Evolutionary conservation across 768 basidiomycete genomes (phyloP), one percentile per base, ranked within the genome.

Genomic region (Mrakia hoshinonis): DNA sequence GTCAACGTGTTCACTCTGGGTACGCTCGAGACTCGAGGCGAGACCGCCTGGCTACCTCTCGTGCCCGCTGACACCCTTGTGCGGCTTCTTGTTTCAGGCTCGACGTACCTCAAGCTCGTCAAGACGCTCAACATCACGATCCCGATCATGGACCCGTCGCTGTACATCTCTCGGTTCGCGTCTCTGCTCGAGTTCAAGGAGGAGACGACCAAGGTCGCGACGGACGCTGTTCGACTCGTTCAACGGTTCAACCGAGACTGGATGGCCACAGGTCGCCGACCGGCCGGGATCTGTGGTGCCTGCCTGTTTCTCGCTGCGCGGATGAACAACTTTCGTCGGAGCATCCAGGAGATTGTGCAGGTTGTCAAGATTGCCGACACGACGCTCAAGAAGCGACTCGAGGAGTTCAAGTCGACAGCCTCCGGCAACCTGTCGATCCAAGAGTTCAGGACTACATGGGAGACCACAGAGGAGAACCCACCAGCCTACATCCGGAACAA

Each of bases 351-450:
- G 80, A 90, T 99, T 60, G 93, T 97, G 24, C 96, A 99, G 78
- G 93, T 99, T 20, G 96, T 98, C 75, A 99, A 98, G 81, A 96
- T 97, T 75, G 92, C 93, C n/a, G 93, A 97, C 76, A 88, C 87
- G 13, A 99, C 96, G 4, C 81, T 99, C 52, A 87, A 88, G 81
- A 97, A 95, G 79, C 86, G 96, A 22, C 82, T 99, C 20, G 90
- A 93, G 31, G 96, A 99, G 81, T 99, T 99, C 83, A 91, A 88
- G 78, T 86, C 85, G 75, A 97, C 93, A 1, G 87, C 89, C 0
- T 91, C 89, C 76, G 92, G 91, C 15, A 83, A 84, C 47, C 80
- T 97, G 76, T 94, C 92, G 1, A 82, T 99, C 65, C 87, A 87
- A 15, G 92, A 97, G 79, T 97, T 94, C 78, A 82, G 92, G 65